Evolutionary conservation across 768 basidiomycete species (phyloP), one percentile per base, ranked within the genome.

Genomic region (Boletus rubescentipes): DNA sequence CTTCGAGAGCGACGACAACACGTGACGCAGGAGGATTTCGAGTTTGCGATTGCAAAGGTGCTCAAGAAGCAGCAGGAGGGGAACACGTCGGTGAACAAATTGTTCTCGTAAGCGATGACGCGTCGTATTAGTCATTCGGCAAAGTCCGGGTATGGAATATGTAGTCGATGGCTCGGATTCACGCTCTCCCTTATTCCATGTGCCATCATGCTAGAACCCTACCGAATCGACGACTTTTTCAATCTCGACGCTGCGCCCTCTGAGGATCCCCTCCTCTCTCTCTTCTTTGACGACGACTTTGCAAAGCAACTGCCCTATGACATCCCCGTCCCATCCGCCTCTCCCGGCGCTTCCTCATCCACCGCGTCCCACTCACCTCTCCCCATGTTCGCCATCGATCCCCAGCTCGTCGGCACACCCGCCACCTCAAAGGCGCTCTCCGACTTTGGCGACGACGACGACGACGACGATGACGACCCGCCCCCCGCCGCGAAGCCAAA

Each of bases 1-100:
- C 78, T 99, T 3, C 83, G 96, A 16, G 96, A 99, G 73, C 82
- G 96, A 54, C 77, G 96, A 59, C 95, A 97, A 60, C 95, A 98
- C 70, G 96, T 98, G 46, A 97, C 95, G 4, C 95, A 97, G 72
- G 96, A 98, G 67, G 96, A 98, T 67, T 98, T 98, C 65, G 97
- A 98, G 77, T 94, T 98, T 76, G 95, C 96, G 32, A 90, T 98
- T 12, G 94, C 95, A 3, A 98, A 97, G 82, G 93, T 92, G 9
- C 74, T 96, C 64, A 98, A 97, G 84, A 96, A 95, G 82, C 92
- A 94, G 78, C 91, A 95, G 64, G 94, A 97, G 62, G 88, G 86
- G 15, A 95, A 95, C 70, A 97, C 91, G 23, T 91, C 89, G 1
- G 89, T 93, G 61, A 93, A 90, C 80, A 98, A 96, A 77, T 73